Base-by-base conservation (phyloP, 208 protist species). In the Blastocrithidia nonstop region DNA sequence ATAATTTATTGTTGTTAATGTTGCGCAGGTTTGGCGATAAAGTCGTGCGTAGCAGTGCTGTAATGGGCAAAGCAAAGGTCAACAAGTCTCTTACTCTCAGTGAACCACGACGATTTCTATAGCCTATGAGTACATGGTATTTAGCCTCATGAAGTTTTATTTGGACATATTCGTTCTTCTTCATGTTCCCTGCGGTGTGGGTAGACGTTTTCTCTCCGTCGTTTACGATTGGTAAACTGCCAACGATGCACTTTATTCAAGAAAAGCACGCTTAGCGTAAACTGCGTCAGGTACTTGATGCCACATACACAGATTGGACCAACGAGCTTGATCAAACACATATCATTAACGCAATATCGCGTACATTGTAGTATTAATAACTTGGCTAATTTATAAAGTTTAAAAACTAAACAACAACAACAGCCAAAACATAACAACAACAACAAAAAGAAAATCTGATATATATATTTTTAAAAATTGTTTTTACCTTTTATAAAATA, bases 151-250 rank as follows among this genome's bases (percentile, higher is more conserved):
- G 81, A 77, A 71, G 71, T 11, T 76, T 68, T 43, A 63, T 71
- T 37, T 91, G 81, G 81, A 83, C 70, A 57, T 91, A 87, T 51
- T 72, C 73, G 46, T 87, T 91, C 51, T 91, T 82, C 68, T 85
- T 87, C 50, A 88, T 73, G 77, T 69, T 91, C 61, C 81, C 81
- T 37, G 71, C 86, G 66, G 65, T 91, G 48, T 82, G 66, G 66
- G 74, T 73, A 7, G 81, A 91, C 48, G 57, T 91, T 42, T 78
- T 91, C 39, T 65, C 76, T 29, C 81, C 81, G 2, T 84, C 76
- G 5, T 82, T 85, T 35, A 71, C 83, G 43, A 83, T 86, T 59
- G 87, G 87, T 54, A 91, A 91, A 57, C 55, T 91, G 25, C 81
- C 81, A 9, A 57, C 86, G 17, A 84, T 91, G 38, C 81, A 91